Conservation (phyloP, 441 rosid species). For the Syzygium malaccense region DNA sequence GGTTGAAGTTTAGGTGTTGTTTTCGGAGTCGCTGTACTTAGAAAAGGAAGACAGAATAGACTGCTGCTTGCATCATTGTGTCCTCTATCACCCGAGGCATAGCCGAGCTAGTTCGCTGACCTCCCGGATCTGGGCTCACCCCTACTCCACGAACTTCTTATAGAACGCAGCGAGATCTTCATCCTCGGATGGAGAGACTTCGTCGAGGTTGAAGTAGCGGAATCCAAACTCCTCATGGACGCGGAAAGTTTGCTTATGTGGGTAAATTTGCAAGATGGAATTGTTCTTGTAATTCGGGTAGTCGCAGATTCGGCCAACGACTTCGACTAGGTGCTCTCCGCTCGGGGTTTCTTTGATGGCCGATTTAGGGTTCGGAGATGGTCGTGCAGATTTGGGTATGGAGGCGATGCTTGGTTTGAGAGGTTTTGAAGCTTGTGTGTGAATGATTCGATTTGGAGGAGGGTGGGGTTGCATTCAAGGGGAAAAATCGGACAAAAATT, state of each 20-base stretch:
- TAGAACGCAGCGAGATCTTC: conserved; percentile 64
- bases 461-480: conserved; percentile 48
- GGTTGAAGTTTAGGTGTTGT: too few relatives aligned
- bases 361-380: conserved; percentile 38
- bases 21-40: too few relatives aligned
- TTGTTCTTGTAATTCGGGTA: conserved; percentile 50
- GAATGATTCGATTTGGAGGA: conserved; percentile 34
- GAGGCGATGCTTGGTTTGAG: conserved; percentile 58
- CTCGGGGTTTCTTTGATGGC: conserved; percentile 32
- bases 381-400: conserved; percentile 26
- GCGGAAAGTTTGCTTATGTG: conserved; percentile 45
- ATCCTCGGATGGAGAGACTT: conserved; percentile 67
- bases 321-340: conserved; percentile 82
- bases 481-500: not conserved
- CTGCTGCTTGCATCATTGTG: too few relatives aligned
- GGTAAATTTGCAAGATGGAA: conserved; percentile 51
- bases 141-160: conserved; percentile 68
- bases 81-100: too few relatives aligned
- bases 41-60: too few relatives aligned
- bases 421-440: conserved; percentile 36
- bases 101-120: too few relatives aligned
- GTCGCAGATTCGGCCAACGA: conserved; percentile 71
- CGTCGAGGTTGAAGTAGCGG: conserved; percentile 75
- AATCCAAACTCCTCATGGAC: conserved; percentile 74
- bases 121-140: not conserved